A percentile compares a stretch with the other conserved stretches of the same genome.
These are phyloP conservation scores for Pleoardoris graminearum DNA, from an alignment of 2,329 filamentous ascomycete genomes.

Conservation along the genomic window DNA sequence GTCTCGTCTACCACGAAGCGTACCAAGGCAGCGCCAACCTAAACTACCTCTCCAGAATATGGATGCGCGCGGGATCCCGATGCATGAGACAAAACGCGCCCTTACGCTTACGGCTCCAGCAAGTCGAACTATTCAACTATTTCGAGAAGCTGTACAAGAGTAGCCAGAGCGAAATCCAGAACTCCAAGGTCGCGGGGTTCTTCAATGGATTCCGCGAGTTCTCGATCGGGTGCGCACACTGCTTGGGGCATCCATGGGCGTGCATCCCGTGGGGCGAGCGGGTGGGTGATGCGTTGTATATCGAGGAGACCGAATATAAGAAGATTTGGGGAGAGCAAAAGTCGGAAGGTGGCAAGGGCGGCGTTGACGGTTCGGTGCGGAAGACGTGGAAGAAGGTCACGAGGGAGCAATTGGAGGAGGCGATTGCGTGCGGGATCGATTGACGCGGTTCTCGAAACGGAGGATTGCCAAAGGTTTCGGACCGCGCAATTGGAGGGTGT, in stretches of 20 bases:
- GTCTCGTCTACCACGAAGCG: neutral
- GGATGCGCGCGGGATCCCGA: neutral
- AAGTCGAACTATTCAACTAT: neutral
- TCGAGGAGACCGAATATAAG: neutral
- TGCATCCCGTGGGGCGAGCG: neutral
- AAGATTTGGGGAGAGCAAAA: neutral
- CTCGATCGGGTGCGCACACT: neutral
- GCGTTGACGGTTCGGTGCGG: neutral
- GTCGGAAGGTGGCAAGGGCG: neutral
- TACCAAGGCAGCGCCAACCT: neutral
- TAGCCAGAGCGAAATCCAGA: neutral
- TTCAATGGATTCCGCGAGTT: neutral
- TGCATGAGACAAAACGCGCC: neutral
- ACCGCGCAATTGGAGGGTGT: no score
- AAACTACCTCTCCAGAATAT: neutral
- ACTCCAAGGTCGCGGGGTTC: neutral
- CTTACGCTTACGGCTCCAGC: neutral
- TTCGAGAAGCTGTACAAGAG: neutral
- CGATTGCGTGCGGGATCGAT: neutral
- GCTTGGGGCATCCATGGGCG: neutral
- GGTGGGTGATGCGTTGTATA: neutral
- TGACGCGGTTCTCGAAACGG: no score
- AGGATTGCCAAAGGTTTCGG: no score
- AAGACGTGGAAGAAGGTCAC: neutral
- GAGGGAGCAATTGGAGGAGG: neutral